Conservation (phyloP, 1,139 yeast genomes). For the Geotrichum citri-aurantii region DNA sequence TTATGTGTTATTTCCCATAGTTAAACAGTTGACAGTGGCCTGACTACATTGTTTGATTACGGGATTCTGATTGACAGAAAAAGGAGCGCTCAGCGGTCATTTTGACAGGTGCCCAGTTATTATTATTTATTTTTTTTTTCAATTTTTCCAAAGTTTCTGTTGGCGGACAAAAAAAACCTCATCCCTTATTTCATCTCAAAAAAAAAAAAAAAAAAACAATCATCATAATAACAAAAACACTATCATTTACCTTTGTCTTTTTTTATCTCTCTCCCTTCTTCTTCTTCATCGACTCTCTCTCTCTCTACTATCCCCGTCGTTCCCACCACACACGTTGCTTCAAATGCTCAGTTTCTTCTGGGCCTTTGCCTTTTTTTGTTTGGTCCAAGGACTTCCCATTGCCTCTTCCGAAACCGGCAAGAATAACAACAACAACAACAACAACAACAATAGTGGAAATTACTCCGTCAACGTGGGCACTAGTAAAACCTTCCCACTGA, state of each 20-base stretch:
- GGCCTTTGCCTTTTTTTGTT: not conserved
- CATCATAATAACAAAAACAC: not conserved
- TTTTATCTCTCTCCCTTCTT: not conserved
- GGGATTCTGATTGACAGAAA: not conserved
- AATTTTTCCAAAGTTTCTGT: too few species aligned
- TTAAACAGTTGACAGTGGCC: too few species aligned
- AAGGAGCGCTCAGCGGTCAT: not conserved
- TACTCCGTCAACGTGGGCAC: slow-evolving; percentile 7
- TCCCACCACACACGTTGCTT: not conserved
- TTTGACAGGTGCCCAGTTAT: not conserved
- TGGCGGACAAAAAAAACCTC: not conserved
- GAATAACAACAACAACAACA: not conserved
- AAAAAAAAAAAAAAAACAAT: not conserved
- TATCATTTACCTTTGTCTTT: not conserved
- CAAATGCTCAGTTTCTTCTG: not conserved
- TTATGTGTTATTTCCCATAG: too few species aligned
- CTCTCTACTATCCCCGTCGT: not conserved
- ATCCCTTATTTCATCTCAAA: not conserved
- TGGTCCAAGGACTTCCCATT: not conserved
- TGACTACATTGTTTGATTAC: not conserved
- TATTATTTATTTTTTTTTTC: too few species aligned
- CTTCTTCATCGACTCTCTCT: not conserved
- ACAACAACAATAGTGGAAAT: not conserved
- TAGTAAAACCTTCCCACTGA: slow-evolving; percentile 8
- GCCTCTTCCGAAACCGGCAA: not conserved